Evolutionary conservation across 352 stramenopile genomes (phyloP), one percentile per base, ranked within the genome.

Genomic region (Phytopythium litorale): DNA sequence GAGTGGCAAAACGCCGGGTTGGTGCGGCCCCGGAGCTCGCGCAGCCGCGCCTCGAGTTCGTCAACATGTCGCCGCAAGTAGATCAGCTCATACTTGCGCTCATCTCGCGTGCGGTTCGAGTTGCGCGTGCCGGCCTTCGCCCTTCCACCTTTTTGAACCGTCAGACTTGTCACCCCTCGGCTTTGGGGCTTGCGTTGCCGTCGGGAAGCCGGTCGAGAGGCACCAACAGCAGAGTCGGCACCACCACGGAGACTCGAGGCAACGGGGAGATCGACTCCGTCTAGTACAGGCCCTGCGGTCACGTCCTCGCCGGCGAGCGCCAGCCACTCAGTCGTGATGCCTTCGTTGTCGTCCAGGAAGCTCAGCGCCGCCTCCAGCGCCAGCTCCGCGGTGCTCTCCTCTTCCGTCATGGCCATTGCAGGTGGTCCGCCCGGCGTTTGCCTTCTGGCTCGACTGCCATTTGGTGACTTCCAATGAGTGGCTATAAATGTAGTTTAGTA

Each of bases 11-110:
- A 9, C 7, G 33, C 33, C 33, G 25, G 12, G 28, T 38, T 21
- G 50, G 18, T 28, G 45, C 18, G 28, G 4, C 28, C 16, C 21
- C 30, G 40, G 7, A 60, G 12, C 21, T 60, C 38, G 2, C 21
- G n/a, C 15, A 63, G 35, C 21, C 55, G 57, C 12, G 40, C 32
- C 16, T 63, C 57, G 13, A 63, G 45, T 45, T 54, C 48, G 13
- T 54, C 35, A 7, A 33, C 57, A 13, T 63, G 25, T 9, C 48
- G 33, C 12, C 55, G 55, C 55, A 60, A 38, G 21, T 30, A 51
- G 3, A 60, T 52, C 13, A 60, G 37, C 38, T 60, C 55, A 21
- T 60, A 48, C 55, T 51, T 50, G n/a, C 55, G 55, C 55, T 60
- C 55, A 40, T 60, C 55, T 18, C 55, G 35, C 13, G 55, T 38